Conservation (phyloP, 306 rosid species). For the Trifolium repens region DNA sequence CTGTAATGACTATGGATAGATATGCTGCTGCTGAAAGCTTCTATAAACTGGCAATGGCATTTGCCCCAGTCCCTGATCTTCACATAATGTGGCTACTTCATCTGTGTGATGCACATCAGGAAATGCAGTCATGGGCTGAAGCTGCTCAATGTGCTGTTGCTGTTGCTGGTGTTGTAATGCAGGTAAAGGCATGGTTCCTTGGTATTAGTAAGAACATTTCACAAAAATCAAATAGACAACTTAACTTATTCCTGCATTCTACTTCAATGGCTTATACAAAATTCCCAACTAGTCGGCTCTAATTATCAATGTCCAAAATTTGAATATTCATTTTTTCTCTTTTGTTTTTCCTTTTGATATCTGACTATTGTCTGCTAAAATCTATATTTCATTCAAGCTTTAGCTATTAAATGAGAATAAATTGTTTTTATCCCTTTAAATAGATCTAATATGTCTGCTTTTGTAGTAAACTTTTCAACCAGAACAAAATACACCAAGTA, state of each 20-base stretch:
- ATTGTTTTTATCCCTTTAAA: not conserved
- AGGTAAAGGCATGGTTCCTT: conserved; percentile 53
- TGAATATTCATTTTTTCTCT: not conserved
- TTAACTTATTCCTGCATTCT: conserved; percentile 9
- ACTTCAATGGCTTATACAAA: not conserved
- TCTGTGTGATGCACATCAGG: conserved; percentile 97
- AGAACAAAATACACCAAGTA: not conserved
- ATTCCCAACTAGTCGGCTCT: not conserved
- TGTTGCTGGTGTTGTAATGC: conserved; percentile 98
- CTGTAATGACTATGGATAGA: conserved; percentile 91
- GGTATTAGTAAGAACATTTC: not conserved
- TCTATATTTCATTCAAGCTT: conserved; percentile 5
- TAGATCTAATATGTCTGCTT: not conserved
- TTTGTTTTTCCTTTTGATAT: not conserved
- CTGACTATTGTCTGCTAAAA: not conserved
- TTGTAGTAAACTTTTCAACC: not conserved
- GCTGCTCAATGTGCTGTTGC: conserved; percentile 99
- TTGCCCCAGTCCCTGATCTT: conserved; percentile 99
- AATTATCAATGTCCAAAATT: not conserved
- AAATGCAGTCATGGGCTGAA: conserved; percentile 99
- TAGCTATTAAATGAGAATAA: not conserved
- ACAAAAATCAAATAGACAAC: conserved; percentile 7
- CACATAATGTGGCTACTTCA: conserved; percentile 99
- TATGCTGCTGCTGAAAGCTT: conserved; percentile 96
- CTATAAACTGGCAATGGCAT: conserved; percentile 93